Base-by-base conservation (phyloP, 192 early-diverging fungal species). In the Backusella tarrabulga region DNA sequence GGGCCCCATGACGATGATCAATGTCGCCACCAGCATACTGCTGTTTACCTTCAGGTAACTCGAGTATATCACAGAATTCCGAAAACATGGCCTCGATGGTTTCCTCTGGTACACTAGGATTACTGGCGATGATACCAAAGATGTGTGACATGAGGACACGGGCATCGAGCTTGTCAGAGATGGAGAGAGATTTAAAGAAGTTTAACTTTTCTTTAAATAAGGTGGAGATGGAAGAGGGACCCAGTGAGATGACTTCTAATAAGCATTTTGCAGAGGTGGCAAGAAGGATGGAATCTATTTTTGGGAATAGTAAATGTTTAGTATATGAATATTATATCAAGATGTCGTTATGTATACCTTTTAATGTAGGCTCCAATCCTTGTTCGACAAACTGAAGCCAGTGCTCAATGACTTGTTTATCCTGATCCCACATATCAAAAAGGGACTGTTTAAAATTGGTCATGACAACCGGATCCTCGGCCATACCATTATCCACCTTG, bases 51-150 rank as follows among this genome's bases (percentile, higher is more conserved):
- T 76, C 56, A 23, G 81, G 72, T 15, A 72, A 34, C 50, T 83
- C 71, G 3, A 78, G 29, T 35, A 78, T 69, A 6, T 75, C 56
- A 1, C 69, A 63, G 32, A 80, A 78, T 34, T 80, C 76, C 11
- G 34, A 12, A 6, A 84, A 14, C 4, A 72, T 78, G 3, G 41
- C 23, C 29, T 78, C 73, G 2, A 84, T 66, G 17, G 67, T 70
- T 5, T 66, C 32, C 14, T 76, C 52, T 14, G 83, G 50, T 14
- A 84, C 34, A 69, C 26, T 36, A 19, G 52, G 19, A 23, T 86
- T 88, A 36, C 92, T 94, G 19, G 87, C 83, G 7, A 95, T 84
- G n/a, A 95, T 88, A 36, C 92, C 93, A 35, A 94, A 84, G 12
- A 94, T 85, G 70, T 91, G 91, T 0, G 91, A 89, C 83, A 92